Evolutionary conservation across 768 basidiomycete species (phyloP).

Genomic region (Pleurotus cornucopiae): DNA sequence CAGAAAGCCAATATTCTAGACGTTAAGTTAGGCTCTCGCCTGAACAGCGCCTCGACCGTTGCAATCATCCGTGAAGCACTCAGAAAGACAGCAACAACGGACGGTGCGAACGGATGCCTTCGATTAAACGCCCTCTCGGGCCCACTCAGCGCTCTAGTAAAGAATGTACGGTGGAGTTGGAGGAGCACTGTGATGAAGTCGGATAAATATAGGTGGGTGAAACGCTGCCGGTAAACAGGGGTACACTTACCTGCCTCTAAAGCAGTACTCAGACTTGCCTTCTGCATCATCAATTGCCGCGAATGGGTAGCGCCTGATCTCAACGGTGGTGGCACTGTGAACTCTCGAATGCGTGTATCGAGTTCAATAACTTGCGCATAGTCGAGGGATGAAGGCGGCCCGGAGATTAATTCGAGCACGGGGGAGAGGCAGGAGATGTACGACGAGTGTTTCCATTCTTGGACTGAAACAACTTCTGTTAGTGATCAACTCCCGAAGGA

Average conservation of each 20-base stretch:
- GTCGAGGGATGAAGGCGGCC: constrained; percentile 38
- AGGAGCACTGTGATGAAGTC: constrained; percentile 45
- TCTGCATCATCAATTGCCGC: constrained; percentile 52
- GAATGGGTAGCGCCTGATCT: constrained; percentile 37
- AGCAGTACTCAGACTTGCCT: constrained; percentile 52
- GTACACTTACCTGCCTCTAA: constrained; percentile 52
- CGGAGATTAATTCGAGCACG: constrained; percentile 53
- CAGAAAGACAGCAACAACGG: constrained; percentile 64
- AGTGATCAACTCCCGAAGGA: not conserved
- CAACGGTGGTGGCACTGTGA: constrained; percentile 47
- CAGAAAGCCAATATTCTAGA: constrained; percentile 49
- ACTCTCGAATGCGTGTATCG: constrained; percentile 59
- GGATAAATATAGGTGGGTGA: not conserved
- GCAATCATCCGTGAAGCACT: constrained; percentile 63
- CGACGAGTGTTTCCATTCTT: constrained; percentile 69
- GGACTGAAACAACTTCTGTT: constrained; percentile 34
- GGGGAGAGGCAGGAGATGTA: constrained; percentile 57
- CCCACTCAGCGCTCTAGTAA: constrained; percentile 56
- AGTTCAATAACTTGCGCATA: constrained; percentile 49
- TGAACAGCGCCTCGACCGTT: constrained; percentile 51
- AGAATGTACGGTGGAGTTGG: constrained; percentile 65
- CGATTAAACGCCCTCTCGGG: constrained; percentile 58
- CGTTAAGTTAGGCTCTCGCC: constrained; percentile 55
- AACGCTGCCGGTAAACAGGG: too few relatives aligned
- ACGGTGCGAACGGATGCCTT: constrained; percentile 62